Conservation (phyloP, 1,284 basidiomycete species). For the Omphalotus olearius region DNA sequence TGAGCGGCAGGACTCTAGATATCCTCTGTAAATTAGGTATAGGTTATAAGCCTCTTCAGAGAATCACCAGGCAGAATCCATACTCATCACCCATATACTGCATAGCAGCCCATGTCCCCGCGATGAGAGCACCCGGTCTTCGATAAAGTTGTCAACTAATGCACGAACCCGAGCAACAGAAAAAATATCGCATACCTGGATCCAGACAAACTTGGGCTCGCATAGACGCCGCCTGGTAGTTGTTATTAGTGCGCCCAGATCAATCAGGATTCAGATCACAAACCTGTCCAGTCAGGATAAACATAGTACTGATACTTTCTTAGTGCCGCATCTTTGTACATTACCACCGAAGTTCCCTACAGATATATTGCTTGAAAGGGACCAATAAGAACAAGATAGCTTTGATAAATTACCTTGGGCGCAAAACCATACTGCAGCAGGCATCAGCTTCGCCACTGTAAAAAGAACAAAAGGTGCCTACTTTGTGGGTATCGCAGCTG, state of each 20-base stretch:
- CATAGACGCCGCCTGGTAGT: conserved; percentile 68
- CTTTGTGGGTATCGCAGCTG: conserved; percentile 92
- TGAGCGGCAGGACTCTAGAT: conserved; percentile 80
- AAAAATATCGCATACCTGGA: conserved; percentile 54
- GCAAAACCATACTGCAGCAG: conserved; percentile 69
- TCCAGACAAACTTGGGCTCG: conserved; percentile 82
- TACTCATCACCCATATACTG: conserved; percentile 86
- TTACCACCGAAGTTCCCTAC: conserved; percentile 89
- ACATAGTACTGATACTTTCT: conserved; percentile 84
- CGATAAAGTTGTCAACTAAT: neutral
- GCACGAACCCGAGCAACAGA: too few species aligned
- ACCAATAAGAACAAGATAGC: conserved; percentile 6
- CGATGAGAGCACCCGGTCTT: conserved; percentile 89
- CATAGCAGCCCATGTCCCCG: conserved; percentile 96
- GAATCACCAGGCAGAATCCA: conserved; percentile 20
- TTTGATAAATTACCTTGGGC: conserved; percentile 51
- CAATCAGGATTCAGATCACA: conserved; percentile 14
- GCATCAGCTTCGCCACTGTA: neutral
- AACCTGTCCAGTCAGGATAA: conserved; percentile 75
- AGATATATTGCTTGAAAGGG: conserved; percentile 1
- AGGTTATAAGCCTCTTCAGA: neutral
- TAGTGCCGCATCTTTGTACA: conserved; percentile 78
- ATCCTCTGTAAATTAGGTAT: conserved; percentile 64
- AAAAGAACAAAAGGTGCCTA: conserved; percentile 26
- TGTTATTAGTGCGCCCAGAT: conserved; percentile 5